Base-by-base conservation (phyloP, 805 yeast species). In the Wickerhamomyces hampshirensis region DNA sequence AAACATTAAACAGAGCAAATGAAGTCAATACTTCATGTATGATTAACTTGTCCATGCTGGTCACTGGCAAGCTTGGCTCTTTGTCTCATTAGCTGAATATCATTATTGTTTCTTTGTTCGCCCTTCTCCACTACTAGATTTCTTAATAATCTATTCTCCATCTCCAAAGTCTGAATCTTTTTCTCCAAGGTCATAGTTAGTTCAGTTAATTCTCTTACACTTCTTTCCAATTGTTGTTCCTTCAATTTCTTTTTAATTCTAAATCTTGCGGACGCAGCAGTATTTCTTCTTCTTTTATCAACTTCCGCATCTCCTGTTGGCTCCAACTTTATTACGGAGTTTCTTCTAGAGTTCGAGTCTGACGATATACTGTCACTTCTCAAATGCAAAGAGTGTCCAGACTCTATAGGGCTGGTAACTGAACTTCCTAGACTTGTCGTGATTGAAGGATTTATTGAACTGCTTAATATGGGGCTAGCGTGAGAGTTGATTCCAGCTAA, bases 251-350 rank as follows among this genome's bases (percentile, higher is more conserved):
- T 88, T 72, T 86, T 87, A 56, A 87, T 75, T 46, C 98, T 73
- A 68, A 91, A 91, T 42, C 98, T 70, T 4, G 97, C 97, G 15
- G 91, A 79, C 2, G 98, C 98, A 2, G 93, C 96, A 0, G 96
- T 88, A 62, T 88, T 89, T 50, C 94, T 73, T 46, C 83, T 76
- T 43, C 95, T 73, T 62, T 86, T 91, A 53, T 84, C 93, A 30
- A 69, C 71, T 40, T 75, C 79, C 16, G 71, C 58, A 39, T 49
- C 58, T 13, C 51, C 55, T 16, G 54, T 46, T 6, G 46, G 35
- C 24, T 46, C 51, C 15, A 36, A 29, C 23, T 42, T 47, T 9
- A 40, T 21, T 3, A 13, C n/a, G 12, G 24, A 21, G 11, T 21
- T 11, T 21, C 24, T 21, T 21, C 24, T 21, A 8, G 7, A 11